A percentile compares a stretch with the other conserved stretches of the same genome.
Conservation (phyloP, 305 asterid species). For the Fraxinus sp. region DNA sequence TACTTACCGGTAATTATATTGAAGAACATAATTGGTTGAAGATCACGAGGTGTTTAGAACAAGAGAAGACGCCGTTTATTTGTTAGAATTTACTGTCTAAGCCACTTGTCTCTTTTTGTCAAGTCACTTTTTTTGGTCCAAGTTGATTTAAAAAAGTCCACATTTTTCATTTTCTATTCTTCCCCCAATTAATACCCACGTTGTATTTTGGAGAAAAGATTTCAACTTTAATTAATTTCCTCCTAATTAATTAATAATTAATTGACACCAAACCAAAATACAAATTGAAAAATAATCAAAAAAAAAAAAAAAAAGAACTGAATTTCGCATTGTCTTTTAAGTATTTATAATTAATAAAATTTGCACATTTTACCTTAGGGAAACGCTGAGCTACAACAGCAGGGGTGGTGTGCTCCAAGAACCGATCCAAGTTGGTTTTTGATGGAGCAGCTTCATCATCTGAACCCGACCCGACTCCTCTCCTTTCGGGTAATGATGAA, state of each 20-base stretch:
- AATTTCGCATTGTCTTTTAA: background rate
- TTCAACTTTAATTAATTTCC: background rate
- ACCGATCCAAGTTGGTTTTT: conserved; percentile 69
- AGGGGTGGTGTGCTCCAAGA: conserved; percentile 81
- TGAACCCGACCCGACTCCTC: conserved; percentile 29
- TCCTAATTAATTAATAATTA: background rate
- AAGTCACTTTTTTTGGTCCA: too few relatives aligned
- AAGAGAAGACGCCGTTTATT: too few relatives aligned
- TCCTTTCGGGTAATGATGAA: conserved; percentile 25
- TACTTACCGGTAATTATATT: too few relatives aligned
- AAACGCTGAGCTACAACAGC: conserved; percentile 68
- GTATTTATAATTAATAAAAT: background rate
- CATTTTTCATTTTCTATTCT: background rate
- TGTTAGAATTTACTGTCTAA: too few relatives aligned
- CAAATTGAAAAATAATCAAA: background rate
- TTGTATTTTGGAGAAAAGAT: background rate
- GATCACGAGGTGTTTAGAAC: background rate
- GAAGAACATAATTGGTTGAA: background rate
- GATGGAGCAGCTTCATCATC: conserved; percentile 27
- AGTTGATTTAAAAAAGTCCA: background rate
- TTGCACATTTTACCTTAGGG: conserved; percentile 49
- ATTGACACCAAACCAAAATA: background rate
- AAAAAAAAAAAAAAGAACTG: background rate
- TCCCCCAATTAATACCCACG: background rate
- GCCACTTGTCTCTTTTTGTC: too few relatives aligned